phyloP scores from a whole-genome alignment of 805 yeast genomes.

The Sungouiella thailandica region DNA sequence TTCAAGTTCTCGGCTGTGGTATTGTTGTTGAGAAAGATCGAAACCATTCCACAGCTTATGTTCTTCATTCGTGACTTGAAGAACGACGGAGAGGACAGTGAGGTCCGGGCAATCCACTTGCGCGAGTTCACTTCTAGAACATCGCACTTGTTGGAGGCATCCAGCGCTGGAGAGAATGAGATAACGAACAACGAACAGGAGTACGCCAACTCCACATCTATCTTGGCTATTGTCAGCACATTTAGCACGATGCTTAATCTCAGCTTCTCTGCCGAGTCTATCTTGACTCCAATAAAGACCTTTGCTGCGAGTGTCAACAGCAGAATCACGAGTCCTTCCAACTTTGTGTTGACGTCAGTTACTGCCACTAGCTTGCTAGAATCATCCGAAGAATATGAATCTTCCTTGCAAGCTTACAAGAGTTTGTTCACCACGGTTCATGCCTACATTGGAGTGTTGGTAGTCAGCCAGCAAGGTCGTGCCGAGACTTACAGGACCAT shows the following conservation, averaged over 20 bases:
- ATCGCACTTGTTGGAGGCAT: slow-evolving; percentile 64
- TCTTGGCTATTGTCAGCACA: slow-evolving; percentile 30
- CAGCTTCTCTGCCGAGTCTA: slow-evolving; percentile 22
- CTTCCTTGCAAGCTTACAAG: slow-evolving; percentile 17
- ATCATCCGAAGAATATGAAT: slow-evolving; percentile 9
- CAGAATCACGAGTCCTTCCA: slow-evolving; percentile 21
- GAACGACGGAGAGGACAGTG: slow-evolving; percentile 14
- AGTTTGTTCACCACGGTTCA: slow-evolving; percentile 23
- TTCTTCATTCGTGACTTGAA: slow-evolving; percentile 24
- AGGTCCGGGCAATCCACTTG: slow-evolving; percentile 49
- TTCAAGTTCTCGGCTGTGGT: slow-evolving; percentile 22
- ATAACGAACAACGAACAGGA: slow-evolving; percentile 20
- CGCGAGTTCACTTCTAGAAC: slow-evolving; percentile 63
- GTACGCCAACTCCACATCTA: slow-evolving; percentile 25
- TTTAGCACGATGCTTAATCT: slow-evolving; percentile 30
- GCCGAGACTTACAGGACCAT: slow-evolving; percentile 12
- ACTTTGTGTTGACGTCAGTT: slow-evolving; percentile 24
- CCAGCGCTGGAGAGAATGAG: slow-evolving; percentile 29
- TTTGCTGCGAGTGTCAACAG: slow-evolving; percentile 28
- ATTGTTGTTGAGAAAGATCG: slow-evolving; percentile 26
- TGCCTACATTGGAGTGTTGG: slow-evolving; percentile 29
- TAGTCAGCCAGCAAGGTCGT: slow-evolving; percentile 1
- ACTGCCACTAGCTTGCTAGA: slow-evolving; percentile 8
- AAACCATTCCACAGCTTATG: slow-evolving; percentile 31
- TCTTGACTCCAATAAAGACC: slow-evolving; percentile 28